Evolutionary conservation across 2,329 filamentous ascomycete genomes (phyloP).

Genomic region (Xylariaceae sp.): DNA sequence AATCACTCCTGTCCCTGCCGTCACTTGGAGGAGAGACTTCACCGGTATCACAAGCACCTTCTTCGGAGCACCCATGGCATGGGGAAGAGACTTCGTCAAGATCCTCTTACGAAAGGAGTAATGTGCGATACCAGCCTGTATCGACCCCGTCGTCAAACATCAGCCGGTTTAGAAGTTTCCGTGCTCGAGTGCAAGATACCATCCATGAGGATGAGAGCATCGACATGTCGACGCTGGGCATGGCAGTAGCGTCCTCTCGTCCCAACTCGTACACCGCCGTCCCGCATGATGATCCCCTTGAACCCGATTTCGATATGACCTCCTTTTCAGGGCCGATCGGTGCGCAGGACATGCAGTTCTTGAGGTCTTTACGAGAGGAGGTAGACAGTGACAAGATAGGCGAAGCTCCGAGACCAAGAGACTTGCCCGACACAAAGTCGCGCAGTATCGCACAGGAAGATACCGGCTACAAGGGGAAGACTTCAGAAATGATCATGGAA

Average conservation of each 20-base stretch:
- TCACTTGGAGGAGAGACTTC: constrained; percentile 25
- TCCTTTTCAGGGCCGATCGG: constrained; percentile 43
- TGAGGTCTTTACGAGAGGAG: constrained; percentile 43
- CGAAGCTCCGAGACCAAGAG: constrained; percentile 53
- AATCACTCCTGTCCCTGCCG: constrained; percentile 32
- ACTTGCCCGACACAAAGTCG: constrained; percentile 44
- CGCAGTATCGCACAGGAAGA: constrained; percentile 50
- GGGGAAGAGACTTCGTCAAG: constrained; percentile 22
- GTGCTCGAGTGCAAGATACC: constrained; percentile 23
- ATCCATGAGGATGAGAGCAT: constrained; percentile 32
- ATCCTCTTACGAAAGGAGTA: constrained; percentile 21
- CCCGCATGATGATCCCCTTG: constrained; percentile 24
- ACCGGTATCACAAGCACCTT: constrained; percentile 2
- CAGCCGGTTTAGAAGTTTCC: constrained; percentile 26
- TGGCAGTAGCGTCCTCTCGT: constrained; percentile 31
- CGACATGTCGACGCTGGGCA: constrained; percentile 29
- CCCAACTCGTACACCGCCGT: constrained; percentile 31
- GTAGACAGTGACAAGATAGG: constrained; percentile 53
- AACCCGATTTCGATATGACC: constrained; percentile 42
- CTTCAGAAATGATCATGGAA: constrained; percentile 55
- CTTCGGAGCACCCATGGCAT: constrained; percentile 19
- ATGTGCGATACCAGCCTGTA: constrained; percentile 25
- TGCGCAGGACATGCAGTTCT: constrained; percentile 41
- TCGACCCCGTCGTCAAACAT: constrained; percentile 17
- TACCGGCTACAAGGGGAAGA: constrained; percentile 54